Base-by-base conservation (phyloP, 345 rosid genomes). In the Murraya koenigii region DNA sequence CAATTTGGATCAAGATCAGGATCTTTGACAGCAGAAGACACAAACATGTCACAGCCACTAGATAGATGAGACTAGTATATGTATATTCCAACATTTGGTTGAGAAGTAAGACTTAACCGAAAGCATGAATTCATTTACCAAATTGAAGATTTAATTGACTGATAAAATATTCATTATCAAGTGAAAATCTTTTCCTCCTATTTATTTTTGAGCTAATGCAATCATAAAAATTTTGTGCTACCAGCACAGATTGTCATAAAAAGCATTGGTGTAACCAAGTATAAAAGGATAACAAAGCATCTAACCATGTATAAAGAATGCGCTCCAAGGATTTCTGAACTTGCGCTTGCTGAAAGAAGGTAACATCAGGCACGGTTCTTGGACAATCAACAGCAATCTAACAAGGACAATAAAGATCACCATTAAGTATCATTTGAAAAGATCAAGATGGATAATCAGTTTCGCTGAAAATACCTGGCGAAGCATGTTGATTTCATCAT, bases 331-430 rank as follows among this genome's bases (percentile, higher is more conserved):
- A 96, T 80, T 96, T 94, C 87, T 96, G 99, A 72, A 96, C 97
- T 91, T 89, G 97, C 64, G 56, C 82, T 88, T 96, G 97, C 87
- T 92, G 98, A 88, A 96, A 94, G 91, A 96, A 96, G 75, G 88
- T 72, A 70, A 94, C 97, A 86, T 94, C 97, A 47, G 98, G 98
- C 76, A 96, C 98, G 20, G 98, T 96, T 85, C 99, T 90, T 75
- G 99, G 99, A 76, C 99, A 96, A 82, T 96, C 99, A 80, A 94
- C 98, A 81, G 97, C 90, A 86, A 96, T 96, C 99, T 96, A 85
- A 74, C 70, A 75, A 75, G 58, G 54, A 69, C 32, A 75, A 59
- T 19, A 52, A 75, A 35, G 41, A 11, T 63, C 61, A 76, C 4
- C 49, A 65, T 81, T 75, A 84, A 77, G 73, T 64, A 39, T 49